phyloP scores from a whole-genome alignment of 768 basidiomycete species.

The Suillus decipiens region DNA sequence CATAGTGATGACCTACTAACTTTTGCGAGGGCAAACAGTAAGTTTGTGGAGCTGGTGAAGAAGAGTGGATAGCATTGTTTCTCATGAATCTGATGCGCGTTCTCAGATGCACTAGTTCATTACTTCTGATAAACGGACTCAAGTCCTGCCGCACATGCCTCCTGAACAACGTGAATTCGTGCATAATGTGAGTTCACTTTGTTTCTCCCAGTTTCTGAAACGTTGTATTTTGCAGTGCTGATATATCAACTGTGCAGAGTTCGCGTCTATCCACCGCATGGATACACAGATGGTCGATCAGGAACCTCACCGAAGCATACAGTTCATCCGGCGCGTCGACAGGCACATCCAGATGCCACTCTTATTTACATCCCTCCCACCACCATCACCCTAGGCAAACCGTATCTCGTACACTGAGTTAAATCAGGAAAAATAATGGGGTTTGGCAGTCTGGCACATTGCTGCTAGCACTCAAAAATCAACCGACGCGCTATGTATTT shows the following conservation, averaged over 20 bases:
- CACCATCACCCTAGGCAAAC: constrained; percentile 48
- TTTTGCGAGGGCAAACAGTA: constrained; percentile 60
- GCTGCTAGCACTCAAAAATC: neutral
- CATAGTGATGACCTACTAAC: constrained; percentile 65
- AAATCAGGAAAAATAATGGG: no score
- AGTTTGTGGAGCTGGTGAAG: constrained; percentile 76
- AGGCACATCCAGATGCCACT: constrained; percentile 74
- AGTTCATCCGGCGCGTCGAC: constrained; percentile 80
- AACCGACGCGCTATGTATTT: neutral
- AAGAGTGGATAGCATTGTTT: constrained; percentile 57
- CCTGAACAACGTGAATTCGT: constrained; percentile 82
- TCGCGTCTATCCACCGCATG: constrained; percentile 80
- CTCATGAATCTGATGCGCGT: constrained; percentile 21
- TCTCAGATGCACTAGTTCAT: constrained; percentile 65
- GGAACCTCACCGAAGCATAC: constrained; percentile 86
- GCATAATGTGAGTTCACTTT: constrained; percentile 53
- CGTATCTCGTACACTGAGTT: no score
- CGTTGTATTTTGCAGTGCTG: neutral
- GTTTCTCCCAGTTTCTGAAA: neutral
- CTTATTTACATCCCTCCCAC: constrained; percentile 33
- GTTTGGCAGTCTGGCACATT: no score
- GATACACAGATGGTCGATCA: constrained; percentile 88
- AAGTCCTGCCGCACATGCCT: constrained; percentile 82
- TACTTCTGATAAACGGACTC: constrained; percentile 60
- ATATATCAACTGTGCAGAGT: constrained; percentile 36